Evolutionary conservation across 1,139 yeast genomes (phyloP).

Genomic region (Pichia sp.): DNA sequence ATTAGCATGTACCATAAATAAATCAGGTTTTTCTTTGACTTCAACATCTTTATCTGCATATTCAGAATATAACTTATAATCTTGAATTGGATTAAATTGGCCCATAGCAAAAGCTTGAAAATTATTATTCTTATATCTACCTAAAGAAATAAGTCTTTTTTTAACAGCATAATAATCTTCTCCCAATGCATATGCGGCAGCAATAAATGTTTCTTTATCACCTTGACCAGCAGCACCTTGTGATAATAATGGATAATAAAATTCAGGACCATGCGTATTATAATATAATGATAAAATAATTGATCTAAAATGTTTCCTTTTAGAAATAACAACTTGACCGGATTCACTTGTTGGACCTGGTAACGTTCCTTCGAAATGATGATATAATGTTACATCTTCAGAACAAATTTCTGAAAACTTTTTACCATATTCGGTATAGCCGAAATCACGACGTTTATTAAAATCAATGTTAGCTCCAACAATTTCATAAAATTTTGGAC

Average conservation of each 20-base stretch:
- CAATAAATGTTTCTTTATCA: conserved; percentile 82
- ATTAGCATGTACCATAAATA: conserved; percentile 24
- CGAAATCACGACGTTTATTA: conserved; percentile 27
- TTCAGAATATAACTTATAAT: conserved; percentile 33
- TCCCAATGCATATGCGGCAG: conserved; percentile 63
- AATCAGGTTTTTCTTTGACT: conserved; percentile 20
- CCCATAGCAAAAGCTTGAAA: conserved; percentile 59
- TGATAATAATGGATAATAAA: conserved; percentile 76
- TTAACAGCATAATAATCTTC: conserved; percentile 67
- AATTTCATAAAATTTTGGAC: conserved; percentile 55
- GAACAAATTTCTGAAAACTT: conserved; percentile 37
- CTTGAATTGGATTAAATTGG: conserved; percentile 61
- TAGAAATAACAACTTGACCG: conserved; percentile 71
- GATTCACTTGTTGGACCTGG: conserved; percentile 82
- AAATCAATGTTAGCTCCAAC: conserved; percentile 38
- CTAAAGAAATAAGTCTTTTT: conserved; percentile 28
- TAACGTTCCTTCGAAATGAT: conserved; percentile 62
- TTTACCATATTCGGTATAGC: conserved; percentile 27
- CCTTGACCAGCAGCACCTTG: conserved; percentile 89
- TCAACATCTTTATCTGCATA: conserved; percentile 15
- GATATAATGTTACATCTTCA: conserved; percentile 48
- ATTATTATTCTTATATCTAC: conserved; percentile 29
- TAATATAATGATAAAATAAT: conserved; percentile 67
- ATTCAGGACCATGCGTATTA: conserved; percentile 71
- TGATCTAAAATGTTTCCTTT: conserved; percentile 57